Evolutionary conservation across 495 filamentous ascomycete genomes (phyloP), one percentile per base, ranked within the genome.

Genomic region (Symbiotaphrina buchneri): DNA sequence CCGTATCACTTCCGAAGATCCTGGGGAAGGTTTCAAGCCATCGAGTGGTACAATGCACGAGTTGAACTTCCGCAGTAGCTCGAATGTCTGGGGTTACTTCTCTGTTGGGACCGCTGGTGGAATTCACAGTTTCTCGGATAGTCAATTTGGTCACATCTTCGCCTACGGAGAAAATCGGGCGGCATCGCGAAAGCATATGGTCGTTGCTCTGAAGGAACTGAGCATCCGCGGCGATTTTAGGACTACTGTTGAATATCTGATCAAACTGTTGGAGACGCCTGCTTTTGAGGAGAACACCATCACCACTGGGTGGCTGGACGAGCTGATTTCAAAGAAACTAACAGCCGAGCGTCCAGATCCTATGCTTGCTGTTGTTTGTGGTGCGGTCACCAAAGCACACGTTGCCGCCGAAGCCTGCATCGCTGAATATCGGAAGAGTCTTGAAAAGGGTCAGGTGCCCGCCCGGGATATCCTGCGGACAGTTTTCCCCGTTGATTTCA

Each of bases 31-130:
- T 19, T 99, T 99, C 69, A 99, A 99, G 64, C 87, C 87, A 32
- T 99, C 87, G 14, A 85, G 82, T 46, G 87, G 87, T 68, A 91
- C 81, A 36, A 87, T 99, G 72, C 87, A 94, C 57, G 87, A 99
- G 47, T 60, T 99, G 42, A 99, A 99, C 61, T 99, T 99, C 72
- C 67, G 87, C 36, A 82, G 73, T 59, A 93, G 84, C 42, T 94
- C 87, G 27, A 99, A 99, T 44, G 87, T 94, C 23, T 99, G 87
- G 87, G 87, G 87, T 63, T 99, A 99, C 55, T 99, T 99, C 71
- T 99, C 87, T 20, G 87, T 99, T 51, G 79, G 87, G 55, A 83
- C 83, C 11, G 69, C 80, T 23, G 82, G 82, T 59, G 81, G 83
- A 54, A 99, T 99, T 40, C 87, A 99, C 69, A 92, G 77, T 48